Conservation (phyloP, 1,284 basidiomycete species). For the Heterobasidion annosum region DNA sequence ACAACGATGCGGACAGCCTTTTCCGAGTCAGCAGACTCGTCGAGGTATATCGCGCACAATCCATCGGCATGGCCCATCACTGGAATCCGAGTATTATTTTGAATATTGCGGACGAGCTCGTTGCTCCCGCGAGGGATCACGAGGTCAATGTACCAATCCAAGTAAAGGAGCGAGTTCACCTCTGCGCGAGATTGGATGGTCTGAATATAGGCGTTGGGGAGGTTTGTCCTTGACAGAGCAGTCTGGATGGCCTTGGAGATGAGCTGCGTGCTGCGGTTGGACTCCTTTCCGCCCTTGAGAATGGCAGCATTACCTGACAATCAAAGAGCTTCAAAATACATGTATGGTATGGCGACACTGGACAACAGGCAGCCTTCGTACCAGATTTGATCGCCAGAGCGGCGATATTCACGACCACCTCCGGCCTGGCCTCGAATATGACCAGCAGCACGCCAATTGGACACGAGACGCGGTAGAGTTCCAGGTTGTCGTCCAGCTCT, state of each 20-base stretch:
- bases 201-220: slow-evolving; percentile 84
- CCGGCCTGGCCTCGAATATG: slow-evolving; percentile 96
- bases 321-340: background rate
- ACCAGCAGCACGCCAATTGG: slow-evolving; percentile 95
- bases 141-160: slow-evolving; percentile 92
- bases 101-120: slow-evolving; percentile 81
- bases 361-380: slow-evolving; percentile 22
- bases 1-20: slow-evolving; percentile 80
- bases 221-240: slow-evolving; percentile 64
- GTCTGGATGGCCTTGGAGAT: slow-evolving; percentile 75
- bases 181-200: slow-evolving; percentile 90
- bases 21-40: slow-evolving; percentile 68
- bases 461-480: slow-evolving; percentile 91
- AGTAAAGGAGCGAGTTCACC: slow-evolving; percentile 77
- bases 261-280: slow-evolving; percentile 66
- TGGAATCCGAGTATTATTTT: slow-evolving; percentile 86
- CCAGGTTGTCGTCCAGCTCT: slow-evolving; percentile 78
- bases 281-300: slow-evolving; percentile 95
- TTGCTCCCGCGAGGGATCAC: slow-evolving; percentile 97
- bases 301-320: slow-evolving; percentile 84
- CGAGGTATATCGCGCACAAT: slow-evolving; percentile 84
- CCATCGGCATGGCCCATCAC: slow-evolving; percentile 99
- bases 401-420: slow-evolving; percentile 98
- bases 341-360: background rate
- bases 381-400: slow-evolving; percentile 95